Conservation (phyloP, 73 alveolate genomes). For the Paramecium sonneborni region DNA sequence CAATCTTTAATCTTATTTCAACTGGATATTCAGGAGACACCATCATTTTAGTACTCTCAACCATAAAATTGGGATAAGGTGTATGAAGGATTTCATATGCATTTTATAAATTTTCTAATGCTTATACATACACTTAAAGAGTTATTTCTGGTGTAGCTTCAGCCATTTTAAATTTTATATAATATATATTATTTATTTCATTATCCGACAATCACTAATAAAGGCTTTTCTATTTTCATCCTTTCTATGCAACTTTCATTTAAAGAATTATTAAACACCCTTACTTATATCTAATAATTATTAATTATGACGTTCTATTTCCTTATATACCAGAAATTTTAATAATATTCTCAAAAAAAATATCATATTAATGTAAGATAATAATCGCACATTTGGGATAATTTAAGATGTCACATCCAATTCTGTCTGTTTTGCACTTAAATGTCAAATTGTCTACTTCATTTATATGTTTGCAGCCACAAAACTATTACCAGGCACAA, state of each 20-base stretch:
- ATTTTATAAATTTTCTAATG: constrained; percentile 4
- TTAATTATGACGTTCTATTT: neutral
- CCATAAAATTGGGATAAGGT: constrained; percentile 34
- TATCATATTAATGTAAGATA: neutral
- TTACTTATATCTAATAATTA: neutral
- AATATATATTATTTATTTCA: neutral
- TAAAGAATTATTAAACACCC: neutral
- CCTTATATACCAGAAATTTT: neutral
- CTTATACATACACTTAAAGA: neutral
- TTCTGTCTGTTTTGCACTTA: neutral
- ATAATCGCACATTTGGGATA: neutral
- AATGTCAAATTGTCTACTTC: constrained; percentile 1
- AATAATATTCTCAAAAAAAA: constrained; percentile 26
- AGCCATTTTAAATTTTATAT: constrained; percentile 21
- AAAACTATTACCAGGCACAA: constrained; percentile 9
- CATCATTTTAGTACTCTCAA: constrained; percentile 2
- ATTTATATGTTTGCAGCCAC: constrained; percentile 42
- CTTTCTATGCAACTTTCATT: neutral
- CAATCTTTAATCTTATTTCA: constrained; percentile 27
- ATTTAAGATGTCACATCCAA: neutral
- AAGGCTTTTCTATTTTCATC: neutral
- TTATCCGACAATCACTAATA: neutral
- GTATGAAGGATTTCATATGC: constrained; percentile 4
- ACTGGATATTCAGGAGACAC: constrained; percentile 42
- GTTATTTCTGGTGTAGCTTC: constrained; percentile 37